These are phyloP conservation scores for Fomitopsis schrenkii DNA, from an alignment of 1,284 basidiomycete species.

Conservation along the genomic window DNA sequence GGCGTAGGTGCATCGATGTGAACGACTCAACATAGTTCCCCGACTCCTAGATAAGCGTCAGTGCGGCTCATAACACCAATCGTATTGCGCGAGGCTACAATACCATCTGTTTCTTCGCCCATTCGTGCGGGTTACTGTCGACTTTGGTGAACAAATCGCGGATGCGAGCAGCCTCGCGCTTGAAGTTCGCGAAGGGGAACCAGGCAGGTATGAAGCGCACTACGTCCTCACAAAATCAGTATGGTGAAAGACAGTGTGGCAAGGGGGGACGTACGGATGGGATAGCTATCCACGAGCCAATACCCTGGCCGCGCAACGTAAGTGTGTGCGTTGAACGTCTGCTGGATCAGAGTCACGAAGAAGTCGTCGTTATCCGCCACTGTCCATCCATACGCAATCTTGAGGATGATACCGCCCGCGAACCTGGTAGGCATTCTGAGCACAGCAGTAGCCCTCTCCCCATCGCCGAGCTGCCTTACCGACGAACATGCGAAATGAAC, in stretches of 20 bases:
- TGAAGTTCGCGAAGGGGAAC: conserved; percentile 34
- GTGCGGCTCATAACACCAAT: background rate
- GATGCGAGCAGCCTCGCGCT: conserved; percentile 19
- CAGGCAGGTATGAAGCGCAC: conserved; percentile 31
- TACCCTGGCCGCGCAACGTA: conserved; percentile 13
- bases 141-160: conserved; percentile 13
- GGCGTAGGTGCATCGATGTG: conserved; percentile 29
- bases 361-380: conserved; percentile 23
- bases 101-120: conserved; percentile 32
- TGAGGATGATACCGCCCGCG: conserved; percentile 21
- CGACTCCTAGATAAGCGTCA: conserved; percentile 18
- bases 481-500: conserved; percentile 34
- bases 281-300: conserved; percentile 21
- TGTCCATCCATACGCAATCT: conserved; percentile 24
- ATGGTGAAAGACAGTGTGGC: conserved; percentile 2
- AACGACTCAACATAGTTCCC: conserved; percentile 33
- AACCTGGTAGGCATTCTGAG: conserved; percentile 12
- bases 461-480: conserved; percentile 28
- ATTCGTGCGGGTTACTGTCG: conserved; percentile 27
- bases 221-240: conserved; percentile 24
- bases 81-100: background rate
- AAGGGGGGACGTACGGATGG: conserved; percentile 25
- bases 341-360: conserved; percentile 25
- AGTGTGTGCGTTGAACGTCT: conserved; percentile 7
- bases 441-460: conserved; percentile 1